Evolutionary conservation across 192 early-diverging fungal genomes (phyloP).

Genomic region (Coemansia sp.): DNA sequence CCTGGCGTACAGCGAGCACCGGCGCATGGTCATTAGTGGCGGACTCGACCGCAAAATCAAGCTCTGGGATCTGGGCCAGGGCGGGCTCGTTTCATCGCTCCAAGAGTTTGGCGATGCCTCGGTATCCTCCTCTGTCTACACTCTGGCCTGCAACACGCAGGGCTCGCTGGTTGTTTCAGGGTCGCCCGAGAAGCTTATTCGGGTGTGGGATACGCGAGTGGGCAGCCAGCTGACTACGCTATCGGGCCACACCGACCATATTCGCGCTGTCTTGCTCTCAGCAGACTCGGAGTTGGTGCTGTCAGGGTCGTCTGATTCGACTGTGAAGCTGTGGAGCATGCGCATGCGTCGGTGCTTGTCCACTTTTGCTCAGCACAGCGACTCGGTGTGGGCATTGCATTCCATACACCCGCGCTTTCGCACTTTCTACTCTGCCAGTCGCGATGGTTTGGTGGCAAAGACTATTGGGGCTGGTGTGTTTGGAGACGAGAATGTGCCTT

Average conservation of each 20-base stretch:
- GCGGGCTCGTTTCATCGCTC: constrained; percentile 47
- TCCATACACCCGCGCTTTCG: constrained; percentile 82
- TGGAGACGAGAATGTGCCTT: constrained; percentile 10
- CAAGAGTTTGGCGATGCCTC: constrained; percentile 38
- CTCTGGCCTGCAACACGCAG: constrained; percentile 73
- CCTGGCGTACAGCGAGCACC: constrained; percentile 70
- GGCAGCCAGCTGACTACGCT: constrained; percentile 72
- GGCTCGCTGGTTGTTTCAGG: constrained; percentile 85
- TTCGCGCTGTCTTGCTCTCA: constrained; percentile 81
- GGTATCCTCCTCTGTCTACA: constrained; percentile 74
- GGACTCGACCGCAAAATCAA: constrained; percentile 85
- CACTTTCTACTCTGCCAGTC: constrained; percentile 88
- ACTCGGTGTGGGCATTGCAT: constrained; percentile 88
- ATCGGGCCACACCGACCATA: constrained; percentile 93
- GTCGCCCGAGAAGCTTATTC: constrained; percentile 88
- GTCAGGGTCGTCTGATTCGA: constrained; percentile 90
- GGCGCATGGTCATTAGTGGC: constrained; percentile 80
- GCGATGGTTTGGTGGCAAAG: constrained; percentile 90
- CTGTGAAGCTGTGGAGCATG: constrained; percentile 97
- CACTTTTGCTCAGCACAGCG: constrained; percentile 83
- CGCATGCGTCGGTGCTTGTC: constrained; percentile 80
- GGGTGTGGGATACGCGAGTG: constrained; percentile 85
- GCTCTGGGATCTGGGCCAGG: constrained; percentile 84
- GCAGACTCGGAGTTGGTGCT: constrained; percentile 85
- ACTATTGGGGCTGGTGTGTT: constrained; percentile 59